phyloP scores from a whole-genome alignment of 2,329 filamentous ascomycete genomes.

The Xylaria sp. region DNA sequence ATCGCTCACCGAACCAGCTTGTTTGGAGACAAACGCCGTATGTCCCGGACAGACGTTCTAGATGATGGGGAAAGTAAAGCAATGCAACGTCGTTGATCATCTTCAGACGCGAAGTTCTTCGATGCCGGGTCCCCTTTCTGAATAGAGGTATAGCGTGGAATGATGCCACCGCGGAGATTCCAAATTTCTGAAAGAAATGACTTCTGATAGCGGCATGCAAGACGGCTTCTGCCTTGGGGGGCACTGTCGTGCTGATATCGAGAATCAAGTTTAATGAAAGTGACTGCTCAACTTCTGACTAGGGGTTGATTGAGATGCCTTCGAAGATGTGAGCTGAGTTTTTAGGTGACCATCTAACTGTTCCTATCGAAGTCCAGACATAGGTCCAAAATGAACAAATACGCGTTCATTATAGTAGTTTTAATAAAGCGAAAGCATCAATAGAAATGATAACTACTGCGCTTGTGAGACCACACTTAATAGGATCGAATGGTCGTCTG shows the following conservation, averaged over 20 bases:
- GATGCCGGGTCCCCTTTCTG: neutral
- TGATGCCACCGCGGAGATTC: neutral
- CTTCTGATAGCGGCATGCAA: neutral
- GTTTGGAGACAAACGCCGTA: neutral
- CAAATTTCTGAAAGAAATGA: neutral
- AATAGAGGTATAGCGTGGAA: neutral
- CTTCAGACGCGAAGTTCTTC: constrained; percentile 7
- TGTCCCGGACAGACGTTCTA: neutral
- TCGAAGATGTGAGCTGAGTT: neutral
- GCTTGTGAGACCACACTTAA: constrained; percentile 1
- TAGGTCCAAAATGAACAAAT: neutral
- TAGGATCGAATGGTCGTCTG: neutral
- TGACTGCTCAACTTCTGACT: neutral
- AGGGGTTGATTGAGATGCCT: neutral
- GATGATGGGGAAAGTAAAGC: neutral
- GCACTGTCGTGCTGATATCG: neutral
- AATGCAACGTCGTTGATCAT: neutral
- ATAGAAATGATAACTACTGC: neutral
- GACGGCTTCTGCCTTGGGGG: neutral
- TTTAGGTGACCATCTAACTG: neutral
- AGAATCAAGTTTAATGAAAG: neutral
- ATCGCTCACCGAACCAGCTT: constrained; percentile 2
- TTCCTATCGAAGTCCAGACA: neutral
- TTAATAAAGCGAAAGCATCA: neutral
- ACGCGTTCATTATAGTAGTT: neutral